These are phyloP conservation scores for Geotrichum restrictum DNA, from an alignment of 1,139 yeast genomes.

Conservation along the genomic window DNA sequence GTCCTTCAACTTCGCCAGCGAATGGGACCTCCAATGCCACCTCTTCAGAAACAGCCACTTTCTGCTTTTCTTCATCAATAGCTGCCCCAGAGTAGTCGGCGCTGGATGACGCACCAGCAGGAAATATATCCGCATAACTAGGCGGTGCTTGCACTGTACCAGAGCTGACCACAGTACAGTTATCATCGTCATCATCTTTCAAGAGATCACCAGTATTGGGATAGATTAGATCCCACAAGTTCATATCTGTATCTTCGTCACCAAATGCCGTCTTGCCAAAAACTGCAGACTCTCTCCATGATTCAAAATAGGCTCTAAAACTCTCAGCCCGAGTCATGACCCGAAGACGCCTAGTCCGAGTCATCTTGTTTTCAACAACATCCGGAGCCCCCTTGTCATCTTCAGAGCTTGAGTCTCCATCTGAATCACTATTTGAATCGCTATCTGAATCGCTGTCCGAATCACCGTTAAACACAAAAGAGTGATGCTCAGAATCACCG, in stretches of 20 bases:
- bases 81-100: conserved; percentile 38
- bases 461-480: background rate
- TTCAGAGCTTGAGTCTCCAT: conserved; percentile 29
- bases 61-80: conserved; percentile 24
- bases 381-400: conserved; percentile 30
- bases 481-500: background rate
- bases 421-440: background rate
- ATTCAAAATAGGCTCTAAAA: background rate
- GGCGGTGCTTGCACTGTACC: conserved; percentile 43
- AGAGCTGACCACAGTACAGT: background rate
- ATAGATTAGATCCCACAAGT: conserved; percentile 16
- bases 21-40: conserved; percentile 23
- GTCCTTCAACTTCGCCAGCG: conserved; percentile 19
- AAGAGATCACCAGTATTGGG: conserved; percentile 17
- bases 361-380: background rate
- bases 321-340: too few relatives aligned
- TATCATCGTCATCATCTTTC: background rate
- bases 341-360: too few relatives aligned
- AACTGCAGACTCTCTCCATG: conserved; percentile 13
- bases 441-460: background rate
- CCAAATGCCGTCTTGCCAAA: conserved; percentile 2
- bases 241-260: background rate
- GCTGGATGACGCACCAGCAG: conserved; percentile 50
- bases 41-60: conserved; percentile 19
- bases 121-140: conserved; percentile 76